A percentile compares a stretch with the other conserved stretches of the same genome.
Evolutionary conservation across 495 filamentous ascomycete genomes (phyloP).

Genomic region (Astrocystis sublimbata): DNA sequence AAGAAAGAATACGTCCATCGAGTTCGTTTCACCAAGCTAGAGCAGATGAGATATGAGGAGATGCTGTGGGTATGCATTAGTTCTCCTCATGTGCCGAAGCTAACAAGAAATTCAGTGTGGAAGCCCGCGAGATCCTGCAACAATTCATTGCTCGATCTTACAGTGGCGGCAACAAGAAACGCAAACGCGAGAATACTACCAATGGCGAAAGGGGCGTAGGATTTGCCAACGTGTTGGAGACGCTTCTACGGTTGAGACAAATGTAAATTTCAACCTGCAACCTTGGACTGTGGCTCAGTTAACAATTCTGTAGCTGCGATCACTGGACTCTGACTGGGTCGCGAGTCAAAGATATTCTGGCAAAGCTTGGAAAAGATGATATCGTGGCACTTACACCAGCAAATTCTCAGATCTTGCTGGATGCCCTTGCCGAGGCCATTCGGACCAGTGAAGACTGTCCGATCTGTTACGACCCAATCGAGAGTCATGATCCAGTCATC

Average conservation of each 20-base stretch:
- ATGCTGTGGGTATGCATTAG: slow-evolving; percentile 53
- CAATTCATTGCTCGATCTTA: slow-evolving; percentile 51
- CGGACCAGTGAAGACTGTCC: slow-evolving; percentile 83
- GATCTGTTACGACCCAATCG: slow-evolving; percentile 75
- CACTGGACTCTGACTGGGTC: slow-evolving; percentile 82
- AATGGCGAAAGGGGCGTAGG: slow-evolving; percentile 50
- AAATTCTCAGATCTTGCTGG: slow-evolving; percentile 71
- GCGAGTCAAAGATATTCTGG: slow-evolving; percentile 68
- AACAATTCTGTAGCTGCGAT: slow-evolving; percentile 55
- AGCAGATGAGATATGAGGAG: slow-evolving; percentile 77
- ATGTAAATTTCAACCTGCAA: slow-evolving; percentile 35
- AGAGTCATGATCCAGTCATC: slow-evolving; percentile 74
- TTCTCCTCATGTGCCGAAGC: background rate
- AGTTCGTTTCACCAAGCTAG: slow-evolving; percentile 73
- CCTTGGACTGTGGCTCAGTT: slow-evolving; percentile 16
- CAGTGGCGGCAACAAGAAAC: slow-evolving; percentile 30
- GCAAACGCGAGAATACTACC: background rate
- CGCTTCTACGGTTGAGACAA: slow-evolving; percentile 82
- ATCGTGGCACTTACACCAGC: slow-evolving; percentile 71
- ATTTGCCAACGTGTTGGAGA: slow-evolving; percentile 67
- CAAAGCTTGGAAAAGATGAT: slow-evolving; percentile 63
- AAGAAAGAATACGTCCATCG: slow-evolving; percentile 80
- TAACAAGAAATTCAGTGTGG: slow-evolving; percentile 48
- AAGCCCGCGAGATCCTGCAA: slow-evolving; percentile 72
- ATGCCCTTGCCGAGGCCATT: slow-evolving; percentile 75